Base-by-base conservation (phyloP, 2,329 filamentous ascomycete species). In the Geosmithia morbida region DNA sequence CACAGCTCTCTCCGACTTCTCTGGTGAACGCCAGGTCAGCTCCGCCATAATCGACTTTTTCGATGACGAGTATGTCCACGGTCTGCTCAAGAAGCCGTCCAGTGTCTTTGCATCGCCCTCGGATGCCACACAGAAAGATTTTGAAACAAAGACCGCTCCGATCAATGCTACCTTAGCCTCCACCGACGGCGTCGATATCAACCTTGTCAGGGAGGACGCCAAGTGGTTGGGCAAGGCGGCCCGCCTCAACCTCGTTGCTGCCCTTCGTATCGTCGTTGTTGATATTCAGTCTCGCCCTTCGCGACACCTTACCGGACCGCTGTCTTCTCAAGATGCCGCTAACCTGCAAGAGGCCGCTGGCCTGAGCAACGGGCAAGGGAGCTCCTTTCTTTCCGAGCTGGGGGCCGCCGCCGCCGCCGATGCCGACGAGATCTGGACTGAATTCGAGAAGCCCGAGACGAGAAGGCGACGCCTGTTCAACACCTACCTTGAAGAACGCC, bases 241-340 rank as follows among this genome's bases (percentile, higher is more conserved):
- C 46, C 73, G 77, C 43, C 79, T 96, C 53, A 87, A 92, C 61
- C 81, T 96, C 61, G 70, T 92, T 42, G 78, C 83, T 13, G 88
- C 90, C 22, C 70, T 98, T 56, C 79, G 92, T 50, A 72, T 94
- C 42, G 82, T 82, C 2, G 69, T 94, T 7, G 66, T 92, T 43
- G 92, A 97, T 71, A 85, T 84, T 71, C 90, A 97, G 65, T 77
- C 76, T 52, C 79, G 87, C 37, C 70, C 87, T n/a, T 72, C 78
- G n/a, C 72, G 73, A 43, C 81, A 88, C 55, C 74, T 96, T 1
- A 70, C 80, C 41, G 76, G 75, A 14, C 78, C 80, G 1, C 77
- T 90, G 48, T 87, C 86, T 1, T 80, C 82, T 44, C 86, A 92
- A 55, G 87, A 94, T 68, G 71, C 80, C 16, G 74, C 81, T 48